Evolutionary conservation across 2,329 filamentous ascomycete species (phyloP).

Genomic region (Penicillium decumbens): DNA sequence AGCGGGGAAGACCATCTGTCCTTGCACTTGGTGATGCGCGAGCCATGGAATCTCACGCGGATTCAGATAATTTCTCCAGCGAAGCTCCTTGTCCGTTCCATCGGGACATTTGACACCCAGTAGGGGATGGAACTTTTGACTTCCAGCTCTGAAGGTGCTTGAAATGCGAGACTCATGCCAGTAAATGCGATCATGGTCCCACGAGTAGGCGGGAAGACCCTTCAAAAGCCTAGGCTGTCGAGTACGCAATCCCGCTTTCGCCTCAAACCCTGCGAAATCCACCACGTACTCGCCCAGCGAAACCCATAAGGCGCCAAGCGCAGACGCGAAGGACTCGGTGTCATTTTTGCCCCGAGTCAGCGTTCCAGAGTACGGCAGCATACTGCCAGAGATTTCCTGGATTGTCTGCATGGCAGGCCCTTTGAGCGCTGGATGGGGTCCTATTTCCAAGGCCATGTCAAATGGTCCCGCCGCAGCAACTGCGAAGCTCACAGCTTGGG

Average conservation of each 20-base stretch:
- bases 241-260: background rate
- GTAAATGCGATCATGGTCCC: conserved; percentile 23
- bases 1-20: conserved; percentile 30
- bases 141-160: conserved; percentile 5
- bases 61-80: conserved; percentile 32
- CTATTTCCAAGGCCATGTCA: conserved; percentile 31
- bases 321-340: conserved; percentile 11
- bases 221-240: conserved; percentile 7
- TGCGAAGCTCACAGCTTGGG: conserved; percentile 16
- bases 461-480: conserved; percentile 12
- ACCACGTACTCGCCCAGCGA: conserved; percentile 13
- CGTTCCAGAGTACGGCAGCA: conserved; percentile 15
- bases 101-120: conserved; percentile 20
- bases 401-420: conserved; percentile 29
- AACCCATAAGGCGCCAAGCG: conserved; percentile 17
- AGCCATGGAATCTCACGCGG: conserved; percentile 34
- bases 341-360: conserved; percentile 14
- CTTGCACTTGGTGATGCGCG: conserved; percentile 31
- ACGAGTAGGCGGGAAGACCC: conserved; percentile 19
- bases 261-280: conserved; percentile 15
- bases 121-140: conserved; percentile 16
- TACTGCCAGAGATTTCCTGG: conserved; percentile 15
- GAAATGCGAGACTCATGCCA: conserved; percentile 23
- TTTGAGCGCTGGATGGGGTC: conserved; percentile 34
- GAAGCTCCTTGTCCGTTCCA: conserved; percentile 18